Base-by-base conservation (phyloP, 345 rosid species). In the Lepidium didymum region DNA sequence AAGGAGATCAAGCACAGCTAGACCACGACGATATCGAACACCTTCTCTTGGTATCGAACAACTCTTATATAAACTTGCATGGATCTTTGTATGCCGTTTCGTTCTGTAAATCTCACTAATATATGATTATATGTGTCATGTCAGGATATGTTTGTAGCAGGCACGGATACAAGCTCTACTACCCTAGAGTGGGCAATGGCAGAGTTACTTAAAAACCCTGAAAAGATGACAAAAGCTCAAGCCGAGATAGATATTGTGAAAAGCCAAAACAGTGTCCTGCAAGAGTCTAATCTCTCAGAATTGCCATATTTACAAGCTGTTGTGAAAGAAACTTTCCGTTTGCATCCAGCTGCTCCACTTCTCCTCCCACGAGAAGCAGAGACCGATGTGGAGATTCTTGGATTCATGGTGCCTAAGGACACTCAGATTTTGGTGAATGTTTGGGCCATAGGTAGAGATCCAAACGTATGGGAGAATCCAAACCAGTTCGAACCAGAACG, bases 101-200 rank as follows among this genome's bases (percentile, higher is more conserved):
- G 2, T 14, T 14, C 33, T 54, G 8, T 16, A 23, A 6, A 11
- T 14, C 7, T 56, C 16, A 36, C 33, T 56, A 6, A 36, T 19
- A 56, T 36, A 5, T 56, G 45, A 36, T 18, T 6, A 7, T 18
- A 56, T 56, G 31, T 56, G 6, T 1, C 31, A 27, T 29, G 16
- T 11, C 18, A 65, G 67, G 74, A 70, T 33, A 10, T 70, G 74
- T 62, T 62, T 15, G 23, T 10, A 14, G 69, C 56, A 8, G 69
- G 69, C n/a, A 70, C 68, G 8, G 75, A 70, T 16, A 63, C 70
- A 37, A 72, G 1, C 35, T 45, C 76, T 3, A 56, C 13, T 45
- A 90, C 90, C 0, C 49, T 87, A 58, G 95, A 86, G 49, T 90
- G 97, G 97, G 94, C 89, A 14, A 85, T 90, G 97, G 59, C 92